A percentile compares a stretch with the other conserved stretches of the same genome.
Conservation (phyloP, 2,329 filamentous ascomycete species). For the Malbranchea zuffiana region DNA sequence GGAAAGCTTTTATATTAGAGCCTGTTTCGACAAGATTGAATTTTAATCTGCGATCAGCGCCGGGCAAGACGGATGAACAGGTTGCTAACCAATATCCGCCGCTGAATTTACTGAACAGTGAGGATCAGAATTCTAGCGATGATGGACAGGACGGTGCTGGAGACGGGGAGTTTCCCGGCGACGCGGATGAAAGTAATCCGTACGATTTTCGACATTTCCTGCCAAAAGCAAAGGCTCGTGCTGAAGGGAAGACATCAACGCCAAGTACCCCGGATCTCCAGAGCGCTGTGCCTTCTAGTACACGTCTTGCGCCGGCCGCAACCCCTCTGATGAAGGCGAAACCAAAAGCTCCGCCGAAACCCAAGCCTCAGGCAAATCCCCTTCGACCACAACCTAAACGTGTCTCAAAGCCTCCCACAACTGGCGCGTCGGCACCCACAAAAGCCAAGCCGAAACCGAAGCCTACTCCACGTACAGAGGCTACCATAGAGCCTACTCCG, state of each 20-base stretch:
- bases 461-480: constrained; percentile 18
- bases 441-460: constrained; percentile 20
- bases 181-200: constrained; percentile 35
- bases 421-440: constrained; percentile 11
- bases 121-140: constrained; percentile 27
- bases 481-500: constrained; percentile 22
- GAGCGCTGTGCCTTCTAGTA: constrained; percentile 22
- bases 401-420: constrained; percentile 16
- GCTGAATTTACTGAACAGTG: constrained; percentile 37
- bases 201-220: constrained; percentile 42
- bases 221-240: constrained; percentile 29
- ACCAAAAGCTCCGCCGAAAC: constrained; percentile 16
- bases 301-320: constrained; percentile 22
- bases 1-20: constrained; percentile 71
- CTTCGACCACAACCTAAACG: constrained; percentile 21
- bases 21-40: constrained; percentile 70
- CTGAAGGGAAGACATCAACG: constrained; percentile 26
- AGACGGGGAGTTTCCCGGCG: constrained; percentile 31
- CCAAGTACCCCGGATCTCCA: constrained; percentile 30
- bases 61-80: constrained; percentile 53
- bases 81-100: constrained; percentile 59
- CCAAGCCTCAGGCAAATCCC: constrained; percentile 24
- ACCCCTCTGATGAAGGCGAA: constrained; percentile 19
- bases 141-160: constrained; percentile 23
- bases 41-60: constrained; percentile 70